Base-by-base conservation (phyloP, 75 land plant genomes). In the Cunninghamia lanceolata region DNA sequence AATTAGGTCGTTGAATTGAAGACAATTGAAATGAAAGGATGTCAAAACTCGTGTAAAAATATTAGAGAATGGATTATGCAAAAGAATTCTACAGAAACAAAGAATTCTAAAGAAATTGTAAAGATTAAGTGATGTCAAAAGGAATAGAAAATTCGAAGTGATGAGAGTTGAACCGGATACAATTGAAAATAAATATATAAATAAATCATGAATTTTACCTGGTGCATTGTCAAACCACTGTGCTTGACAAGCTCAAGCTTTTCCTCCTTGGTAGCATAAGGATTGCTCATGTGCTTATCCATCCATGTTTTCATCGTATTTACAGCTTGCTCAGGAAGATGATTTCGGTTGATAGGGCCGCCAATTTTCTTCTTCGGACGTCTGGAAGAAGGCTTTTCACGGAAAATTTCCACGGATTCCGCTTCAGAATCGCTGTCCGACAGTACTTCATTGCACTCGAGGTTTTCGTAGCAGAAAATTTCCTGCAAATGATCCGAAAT, bases 211-310 rank as follows among this genome's bases (percentile, higher is more conserved):
- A 16, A 83, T 30, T 25, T n/a, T 8, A 84, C 85, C 85, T 84
- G 85, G 11, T 59, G 66, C 1, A 84, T 45, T 15, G 85, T 70
- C 43, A 85, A 30, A 28, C 78, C 34, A 3, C 78, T 11, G 76
- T 40, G 21, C 21, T 53, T n/a, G 25, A 36, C 78, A 35, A 85
- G 85, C 34, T 70, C 71, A 85, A 85, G 47, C 43, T 84, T 84
- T 13, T 84, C 76, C 42, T 84, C 74, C 35, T 68, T 85, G 15
- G 68, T 25, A 6, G 85, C 47, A 19, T 46, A 85, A 40, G 78
- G 85, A 39, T 63, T 63, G 70, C 34, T 19, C 17, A 71, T 71
- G 15, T 70, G 40, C 30, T 16, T 3, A 15, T 85, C 77, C 43
- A 85, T 40, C 85, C 85, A 85, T 43, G 25, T 35, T 39, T 38